These are phyloP conservation scores for Verticillium dahliae DNA, from an alignment of 2,329 filamentous ascomycete species.

Conservation along the genomic window DNA sequence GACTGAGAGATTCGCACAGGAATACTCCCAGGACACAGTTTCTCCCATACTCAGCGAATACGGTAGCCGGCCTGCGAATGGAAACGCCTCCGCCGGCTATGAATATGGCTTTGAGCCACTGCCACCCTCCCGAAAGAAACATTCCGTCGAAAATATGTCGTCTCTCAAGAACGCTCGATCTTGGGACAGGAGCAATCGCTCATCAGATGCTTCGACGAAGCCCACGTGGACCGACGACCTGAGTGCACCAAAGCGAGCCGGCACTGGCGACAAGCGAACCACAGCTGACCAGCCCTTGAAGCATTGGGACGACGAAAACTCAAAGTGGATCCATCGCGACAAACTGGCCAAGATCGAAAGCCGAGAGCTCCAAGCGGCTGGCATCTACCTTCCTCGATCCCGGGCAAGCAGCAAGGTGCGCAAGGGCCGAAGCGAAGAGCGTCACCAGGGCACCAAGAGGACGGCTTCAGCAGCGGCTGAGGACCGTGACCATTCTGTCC, in stretches of 20 bases:
- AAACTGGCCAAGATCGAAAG: slow-evolving; percentile 78
- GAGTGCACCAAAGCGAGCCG: slow-evolving; percentile 19
- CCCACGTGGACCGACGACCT: slow-evolving; percentile 26
- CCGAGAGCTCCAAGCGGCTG: slow-evolving; percentile 72
- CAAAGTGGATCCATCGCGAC: slow-evolving; percentile 81
- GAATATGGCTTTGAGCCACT: slow-evolving; percentile 13
- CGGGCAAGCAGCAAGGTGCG: slow-evolving; percentile 44
- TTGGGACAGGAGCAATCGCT: slow-evolving; percentile 9
- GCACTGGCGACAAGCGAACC: slow-evolving; percentile 15
- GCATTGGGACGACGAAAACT: slow-evolving; percentile 44
- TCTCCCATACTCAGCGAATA: slow-evolving; percentile 8
- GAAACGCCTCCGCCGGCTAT: slow-evolving; percentile 13
- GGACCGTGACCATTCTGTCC: slow-evolving; percentile 2
- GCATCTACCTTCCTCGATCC: slow-evolving; percentile 54
- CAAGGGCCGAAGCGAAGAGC: slow-evolving; percentile 33
- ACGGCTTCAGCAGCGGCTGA: slow-evolving; percentile 16
- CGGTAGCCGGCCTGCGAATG: slow-evolving; percentile 11
- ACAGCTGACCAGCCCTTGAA: slow-evolving; percentile 19
- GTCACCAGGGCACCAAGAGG: slow-evolving; percentile 20
- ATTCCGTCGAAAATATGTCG: slow-evolving; percentile 26
- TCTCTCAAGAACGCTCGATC: slow-evolving; percentile 6
- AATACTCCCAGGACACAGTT: slow-evolving; percentile 12
- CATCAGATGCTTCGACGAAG: slow-evolving; percentile 13
- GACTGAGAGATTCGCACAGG: slow-evolving; percentile 4
- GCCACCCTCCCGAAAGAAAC: slow-evolving; percentile 23